phyloP scores from a whole-genome alignment of 1,284 basidiomycete species.

The Clitocybe nebularis region DNA sequence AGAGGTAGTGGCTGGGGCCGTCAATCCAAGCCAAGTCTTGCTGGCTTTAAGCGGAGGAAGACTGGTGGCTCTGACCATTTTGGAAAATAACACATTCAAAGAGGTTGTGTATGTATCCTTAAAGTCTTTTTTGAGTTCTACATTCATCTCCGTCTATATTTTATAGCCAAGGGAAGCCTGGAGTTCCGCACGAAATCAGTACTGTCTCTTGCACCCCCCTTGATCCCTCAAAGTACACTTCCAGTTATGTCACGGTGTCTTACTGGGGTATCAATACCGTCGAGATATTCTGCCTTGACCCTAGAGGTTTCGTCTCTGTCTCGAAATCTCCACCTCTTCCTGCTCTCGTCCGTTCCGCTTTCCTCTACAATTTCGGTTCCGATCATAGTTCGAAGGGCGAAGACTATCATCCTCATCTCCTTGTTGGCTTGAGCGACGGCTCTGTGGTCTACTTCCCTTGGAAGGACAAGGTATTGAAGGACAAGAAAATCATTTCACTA shows the following conservation, averaged over 20 bases:
- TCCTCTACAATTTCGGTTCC: slow-evolving; percentile 64
- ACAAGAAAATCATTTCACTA: slow-evolving; percentile 60
- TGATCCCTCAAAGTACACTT: slow-evolving; percentile 42
- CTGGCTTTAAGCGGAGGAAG: slow-evolving; percentile 60
- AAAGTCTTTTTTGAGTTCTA: neutral
- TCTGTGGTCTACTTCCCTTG: slow-evolving; percentile 60
- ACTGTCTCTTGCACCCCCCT: slow-evolving; percentile 59
- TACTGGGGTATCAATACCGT: slow-evolving; percentile 77
- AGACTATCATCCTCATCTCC: slow-evolving; percentile 51
- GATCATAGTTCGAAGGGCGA: slow-evolving; percentile 29
- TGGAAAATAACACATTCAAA: slow-evolving; percentile 36
- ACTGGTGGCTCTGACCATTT: slow-evolving; percentile 49
- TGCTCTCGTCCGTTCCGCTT: slow-evolving; percentile 65
- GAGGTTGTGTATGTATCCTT: slow-evolving; percentile 30
- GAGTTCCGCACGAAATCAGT: slow-evolving; percentile 47
- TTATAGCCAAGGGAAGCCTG: slow-evolving; percentile 8
- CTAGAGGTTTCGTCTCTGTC: slow-evolving; percentile 36
- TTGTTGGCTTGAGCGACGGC: slow-evolving; percentile 82
- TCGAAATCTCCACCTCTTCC: slow-evolving; percentile 45
- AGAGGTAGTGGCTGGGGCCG: slow-evolving; percentile 63
- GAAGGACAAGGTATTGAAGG: slow-evolving; percentile 43
- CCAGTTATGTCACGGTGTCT: slow-evolving; percentile 55
- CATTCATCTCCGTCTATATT: neutral
- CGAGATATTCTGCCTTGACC: slow-evolving; percentile 46
- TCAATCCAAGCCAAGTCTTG: slow-evolving; percentile 63